Percentiles rank a stretch among this genome's conserved stretches.
Evolutionary conservation across 176 grass and related monocot species (phyloP).

Genomic region (Chloris gayana): DNA sequence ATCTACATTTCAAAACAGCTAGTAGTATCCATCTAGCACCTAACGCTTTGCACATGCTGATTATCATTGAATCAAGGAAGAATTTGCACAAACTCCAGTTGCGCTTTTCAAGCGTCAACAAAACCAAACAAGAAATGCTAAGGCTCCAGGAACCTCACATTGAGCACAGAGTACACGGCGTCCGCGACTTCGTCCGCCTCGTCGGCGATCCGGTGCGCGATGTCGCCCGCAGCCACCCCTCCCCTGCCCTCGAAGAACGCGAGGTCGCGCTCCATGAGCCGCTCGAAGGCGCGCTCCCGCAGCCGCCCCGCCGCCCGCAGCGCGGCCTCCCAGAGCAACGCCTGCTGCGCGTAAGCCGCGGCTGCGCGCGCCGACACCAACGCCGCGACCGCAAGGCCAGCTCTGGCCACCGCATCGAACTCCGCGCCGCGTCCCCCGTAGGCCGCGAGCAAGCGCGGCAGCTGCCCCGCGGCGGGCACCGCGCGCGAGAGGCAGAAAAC

Average conservation of each 20-base stretch:
- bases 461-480: constrained; percentile 60
- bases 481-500: constrained; percentile 65
- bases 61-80: background rate
- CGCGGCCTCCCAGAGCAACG: constrained; percentile 72
- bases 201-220: constrained; percentile 64
- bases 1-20: background rate
- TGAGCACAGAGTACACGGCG: constrained; percentile 65
- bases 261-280: constrained; percentile 60
- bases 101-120: background rate
- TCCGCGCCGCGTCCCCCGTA: constrained; percentile 10
- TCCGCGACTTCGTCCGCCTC: constrained; percentile 79
- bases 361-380: constrained; percentile 45
- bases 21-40: background rate
- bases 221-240: constrained; percentile 55
- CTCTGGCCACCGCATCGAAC: constrained; percentile 21
- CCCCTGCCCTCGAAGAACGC: constrained; percentile 68
- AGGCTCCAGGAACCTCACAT: constrained; percentile 44
- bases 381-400: constrained; percentile 35
- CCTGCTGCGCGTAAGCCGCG: constrained; percentile 61
- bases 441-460: constrained; percentile 44
- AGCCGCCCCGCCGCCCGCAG: constrained; percentile 46
- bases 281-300: constrained; percentile 66
- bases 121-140: background rate
- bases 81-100: constrained; percentile 3
- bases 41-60: background rate